Conservation (phyloP, 257 asterid species). For the Salvia splendens region DNA sequence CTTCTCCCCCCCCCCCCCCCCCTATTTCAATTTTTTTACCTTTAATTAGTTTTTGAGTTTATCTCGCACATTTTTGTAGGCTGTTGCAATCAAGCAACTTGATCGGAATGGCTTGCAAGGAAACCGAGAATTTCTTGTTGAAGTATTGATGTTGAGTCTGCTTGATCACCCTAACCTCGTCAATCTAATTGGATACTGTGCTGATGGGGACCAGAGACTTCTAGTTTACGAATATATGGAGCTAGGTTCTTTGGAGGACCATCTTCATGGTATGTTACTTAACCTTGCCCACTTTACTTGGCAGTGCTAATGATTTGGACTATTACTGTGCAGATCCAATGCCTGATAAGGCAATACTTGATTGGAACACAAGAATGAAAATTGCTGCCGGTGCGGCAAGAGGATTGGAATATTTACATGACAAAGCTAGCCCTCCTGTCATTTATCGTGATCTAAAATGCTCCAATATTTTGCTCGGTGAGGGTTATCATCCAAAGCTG, state of each 20-base stretch:
- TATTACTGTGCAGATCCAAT: conserved; percentile 51
- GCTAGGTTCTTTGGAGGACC: conserved; percentile 84
- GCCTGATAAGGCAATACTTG: conserved; percentile 59
- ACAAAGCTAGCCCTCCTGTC: conserved; percentile 90
- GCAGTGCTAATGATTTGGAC: conserved; percentile 13
- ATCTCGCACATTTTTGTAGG: conserved; percentile 38
- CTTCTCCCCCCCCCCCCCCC: not conserved
- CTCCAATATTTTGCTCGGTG: conserved; percentile 85
- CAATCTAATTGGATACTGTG: conserved; percentile 85
- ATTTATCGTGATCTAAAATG: conserved; percentile 92
- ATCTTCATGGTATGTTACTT: conserved; percentile 65
- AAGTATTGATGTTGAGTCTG: conserved; percentile 84
- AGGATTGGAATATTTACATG: conserved; percentile 91
- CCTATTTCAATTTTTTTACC: not conserved
- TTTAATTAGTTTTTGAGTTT: not conserved
- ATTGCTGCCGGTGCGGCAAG: conserved; percentile 96
- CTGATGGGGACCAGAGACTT: conserved; percentile 95
- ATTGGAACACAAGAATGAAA: conserved; percentile 93
- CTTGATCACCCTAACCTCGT: conserved; percentile 92
- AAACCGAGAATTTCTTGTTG: conserved; percentile 85
- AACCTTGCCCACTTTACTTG: not conserved
- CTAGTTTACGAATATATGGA: conserved; percentile 90
- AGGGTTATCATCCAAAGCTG: conserved; percentile 77
- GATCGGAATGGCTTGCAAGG: conserved; percentile 93
- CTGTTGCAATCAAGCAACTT: conserved; percentile 93